These are phyloP conservation scores for Dissophora ornata DNA, from an alignment of 192 early-diverging fungal species.

Conservation along the genomic window DNA sequence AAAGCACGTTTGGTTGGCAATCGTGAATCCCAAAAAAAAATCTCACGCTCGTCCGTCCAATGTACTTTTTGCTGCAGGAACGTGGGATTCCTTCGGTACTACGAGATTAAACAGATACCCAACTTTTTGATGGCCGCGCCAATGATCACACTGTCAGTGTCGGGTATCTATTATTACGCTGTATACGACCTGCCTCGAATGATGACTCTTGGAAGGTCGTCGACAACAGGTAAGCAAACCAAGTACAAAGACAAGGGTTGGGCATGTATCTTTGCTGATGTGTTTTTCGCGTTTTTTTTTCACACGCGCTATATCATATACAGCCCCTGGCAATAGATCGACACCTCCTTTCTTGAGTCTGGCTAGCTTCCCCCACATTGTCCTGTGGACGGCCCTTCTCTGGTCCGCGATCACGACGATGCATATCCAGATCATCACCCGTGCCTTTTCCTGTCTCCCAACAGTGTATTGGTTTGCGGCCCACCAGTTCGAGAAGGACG, in stretches of 20 bases:
- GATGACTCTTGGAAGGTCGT: constrained; percentile 65
- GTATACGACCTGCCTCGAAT: constrained; percentile 63
- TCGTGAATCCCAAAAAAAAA: no score
- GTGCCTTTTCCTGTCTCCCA: constrained; percentile 86
- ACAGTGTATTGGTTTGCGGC: constrained; percentile 85
- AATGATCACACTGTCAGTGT: constrained; percentile 73
- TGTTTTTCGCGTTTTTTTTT: not conserved
- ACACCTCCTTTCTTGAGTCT: constrained; percentile 33
- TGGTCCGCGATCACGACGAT: constrained; percentile 73
- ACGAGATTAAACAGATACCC: constrained; percentile 82
- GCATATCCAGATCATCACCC: constrained; percentile 92
- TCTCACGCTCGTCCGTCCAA: no score
- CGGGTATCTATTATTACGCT: constrained; percentile 69
- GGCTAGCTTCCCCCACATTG: constrained; percentile 63
- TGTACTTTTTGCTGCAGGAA: no score
- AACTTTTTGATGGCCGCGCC: constrained; percentile 91
- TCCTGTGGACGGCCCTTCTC: constrained; percentile 75
- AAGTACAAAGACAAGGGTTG: no score
- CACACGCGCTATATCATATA: no score
- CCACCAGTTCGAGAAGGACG: constrained; percentile 54
- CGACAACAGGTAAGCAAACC: constrained; percentile 8
- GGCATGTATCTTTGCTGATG: no score
- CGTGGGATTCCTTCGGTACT: constrained; percentile 88
- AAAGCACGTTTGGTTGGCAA: no score
- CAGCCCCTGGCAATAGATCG: not conserved